A percentile compares a stretch with the other conserved stretches of the same genome.
Conservation (phyloP, 495 filamentous ascomycete genomes). For the Penicillium angulare region DNA sequence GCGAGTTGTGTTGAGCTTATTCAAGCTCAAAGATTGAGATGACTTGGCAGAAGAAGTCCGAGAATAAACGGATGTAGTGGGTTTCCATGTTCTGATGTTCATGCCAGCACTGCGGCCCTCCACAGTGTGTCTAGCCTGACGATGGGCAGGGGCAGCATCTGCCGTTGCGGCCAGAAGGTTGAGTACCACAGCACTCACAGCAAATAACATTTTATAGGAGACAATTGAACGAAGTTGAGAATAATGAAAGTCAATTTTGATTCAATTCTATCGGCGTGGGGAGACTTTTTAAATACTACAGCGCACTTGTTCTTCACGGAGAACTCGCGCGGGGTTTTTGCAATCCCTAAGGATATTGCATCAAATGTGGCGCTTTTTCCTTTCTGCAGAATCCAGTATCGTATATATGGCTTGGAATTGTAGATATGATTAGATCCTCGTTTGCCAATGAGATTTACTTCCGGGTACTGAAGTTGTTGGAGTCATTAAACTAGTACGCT, state of each 20-base stretch:
- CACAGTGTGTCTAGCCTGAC: background rate
- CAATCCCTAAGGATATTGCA: no score
- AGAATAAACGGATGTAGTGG: background rate
- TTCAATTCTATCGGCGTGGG: no score
- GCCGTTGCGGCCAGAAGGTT: conserved; percentile 1
- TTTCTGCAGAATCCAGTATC: no score
- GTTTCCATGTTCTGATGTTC: conserved; percentile 3
- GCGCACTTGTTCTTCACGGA: no score
- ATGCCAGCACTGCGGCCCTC: conserved; percentile 1
- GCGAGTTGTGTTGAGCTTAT: background rate
- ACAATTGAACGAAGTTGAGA: background rate
- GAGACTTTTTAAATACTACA: no score
- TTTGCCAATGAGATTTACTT: no score
- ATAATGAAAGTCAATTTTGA: background rate
- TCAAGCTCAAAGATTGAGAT: background rate
- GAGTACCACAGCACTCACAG: background rate
- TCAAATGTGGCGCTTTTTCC: no score
- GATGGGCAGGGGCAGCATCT: background rate
- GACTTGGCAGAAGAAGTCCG: background rate
- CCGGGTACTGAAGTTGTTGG: no score
- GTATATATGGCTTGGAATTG: no score
- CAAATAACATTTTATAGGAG: background rate
- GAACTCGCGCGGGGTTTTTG: no score
- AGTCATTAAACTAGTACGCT: background rate
- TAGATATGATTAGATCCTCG: no score